Evolutionary conservation across 805 yeast species (phyloP), one percentile per base, ranked within the genome.

Genomic region (Hanseniaspora meyeri): DNA sequence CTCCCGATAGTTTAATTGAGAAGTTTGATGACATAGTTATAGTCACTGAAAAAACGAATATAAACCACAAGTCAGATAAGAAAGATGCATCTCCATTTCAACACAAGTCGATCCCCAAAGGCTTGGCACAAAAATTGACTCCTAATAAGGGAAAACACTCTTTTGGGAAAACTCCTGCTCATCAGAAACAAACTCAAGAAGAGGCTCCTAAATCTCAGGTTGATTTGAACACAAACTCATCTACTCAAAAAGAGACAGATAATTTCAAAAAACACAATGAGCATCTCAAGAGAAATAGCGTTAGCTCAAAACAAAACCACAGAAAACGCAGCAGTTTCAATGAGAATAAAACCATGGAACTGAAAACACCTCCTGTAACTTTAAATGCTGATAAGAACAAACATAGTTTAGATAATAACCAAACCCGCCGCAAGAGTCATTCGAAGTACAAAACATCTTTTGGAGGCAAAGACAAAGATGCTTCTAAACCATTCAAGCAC

Each of bases 31-130:
- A 45, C 36, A 45, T 45, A 12, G 48, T 31, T n/a, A 7, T 45
- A n/a, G 37, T 45, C 16, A 45, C 48, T 16, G 36, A 47, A 57
- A 59, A 34, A 58, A 45, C 38, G 61, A 52, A 50, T 59, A 52
- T 24, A 59, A 57, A 43, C 57, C 17, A 29, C 60, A 57, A 45
- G 59, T 43, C 24, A 64, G 61, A 51, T 61, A 55, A 19, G 56
- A 52, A 19, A 60, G 59, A 46, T 57, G 46, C 10, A 64, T 60
- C 48, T 57, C 40, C 43, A 43, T 55, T 43, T 62, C 56, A 43
- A 60, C 45, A 31, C 36, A 46, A 31, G 14, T 29, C 38, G 9
- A 46, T 32, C 9, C 38, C 49, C 14, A 29, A 4, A 11, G 16
- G 16, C 8, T 46, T 46, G 24, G 12, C n/a, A 19, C 36, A 31